Base-by-base conservation (phyloP, 768 basidiomycete species). In the Auriculariales sp. region DNA sequence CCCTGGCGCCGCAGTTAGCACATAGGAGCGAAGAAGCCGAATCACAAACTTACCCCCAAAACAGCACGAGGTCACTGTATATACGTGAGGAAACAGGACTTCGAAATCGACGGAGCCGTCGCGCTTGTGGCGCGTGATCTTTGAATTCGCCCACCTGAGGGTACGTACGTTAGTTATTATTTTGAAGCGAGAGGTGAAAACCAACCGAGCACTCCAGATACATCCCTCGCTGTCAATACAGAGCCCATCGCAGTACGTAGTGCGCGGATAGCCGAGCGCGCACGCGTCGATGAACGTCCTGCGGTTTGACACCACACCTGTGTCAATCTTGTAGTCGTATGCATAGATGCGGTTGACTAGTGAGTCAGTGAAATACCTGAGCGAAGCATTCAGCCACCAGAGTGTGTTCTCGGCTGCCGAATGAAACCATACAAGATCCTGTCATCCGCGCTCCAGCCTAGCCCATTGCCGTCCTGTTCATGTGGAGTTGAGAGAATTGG, bases 341-440 rank as follows among this genome's bases (percentile, higher is more conserved):
- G 75, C 77, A 53, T 79, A 77, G 53, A 84, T 83, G 55, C 69
- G 67, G 63, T 82, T 80, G n/a, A 64, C 64, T 49, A 74, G 62
- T 1, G 79, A 83, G 60, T 83, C 78, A 49, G 81, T 82, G 59
- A 81, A 81, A 63, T 81, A 82, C 61, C 81, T 82, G 54, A n/a
- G 27, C 15, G 39, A 57, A 47, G 42, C 47, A 35, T 46, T 42
- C 46, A 53, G 42, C 54, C 30, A 47, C 36, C 46, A 47, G 7
- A 52, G 17, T 50, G 49, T 54, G 19, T 47, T 25, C 14, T 22
- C 14, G 3, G 44, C 4, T 14, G 22, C 42, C 22, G 35, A 17
- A 14, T 31, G 19, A 10, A 17, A 30, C 59, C 72, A 61, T 54
- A 78, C 79, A 81, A 69, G n/a, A 66, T 80, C 55, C 68, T 74